Percentiles rank a stretch among this genome's conserved stretches.
Evolutionary conservation across 2,329 filamentous ascomycete genomes (phyloP).

Genomic region (Lachnellula arida): DNA sequence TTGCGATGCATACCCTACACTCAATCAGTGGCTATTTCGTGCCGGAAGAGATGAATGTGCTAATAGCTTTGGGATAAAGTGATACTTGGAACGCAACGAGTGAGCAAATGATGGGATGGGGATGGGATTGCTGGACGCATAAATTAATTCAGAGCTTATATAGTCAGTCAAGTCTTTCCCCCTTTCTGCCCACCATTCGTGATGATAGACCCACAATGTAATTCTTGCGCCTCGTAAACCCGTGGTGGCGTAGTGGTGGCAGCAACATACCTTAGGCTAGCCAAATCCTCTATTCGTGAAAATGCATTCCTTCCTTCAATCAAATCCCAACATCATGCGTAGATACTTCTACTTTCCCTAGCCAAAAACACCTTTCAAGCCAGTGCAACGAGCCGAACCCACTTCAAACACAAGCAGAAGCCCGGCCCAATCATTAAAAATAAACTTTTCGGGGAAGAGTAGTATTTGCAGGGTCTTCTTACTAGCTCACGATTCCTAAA

Average conservation of each 20-base stretch:
- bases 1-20: conserved; percentile 37
- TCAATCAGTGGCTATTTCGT: not conserved
- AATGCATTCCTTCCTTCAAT: not conserved
- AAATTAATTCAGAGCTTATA: not conserved
- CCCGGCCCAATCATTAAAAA: not conserved
- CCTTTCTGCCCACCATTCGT: not conserved
- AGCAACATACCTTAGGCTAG: not conserved
- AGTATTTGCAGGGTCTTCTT: not conserved
- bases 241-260: not conserved
- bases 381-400: not conserved
- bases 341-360: not conserved
- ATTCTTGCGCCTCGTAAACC: not conserved
- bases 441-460: not conserved
- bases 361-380: too few species aligned
- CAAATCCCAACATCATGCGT: not conserved
- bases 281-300: not conserved
- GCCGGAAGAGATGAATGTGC: too few species aligned
- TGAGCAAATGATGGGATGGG: not conserved
- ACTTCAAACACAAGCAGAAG: not conserved
- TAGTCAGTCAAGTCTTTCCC: not conserved
- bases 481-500: not conserved
- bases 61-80: not conserved
- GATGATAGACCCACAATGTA: not conserved
- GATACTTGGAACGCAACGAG: not conserved
- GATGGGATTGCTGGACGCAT: not conserved